These are phyloP conservation scores for Lodderomyces elongisporus DNA, from an alignment of 1,139 yeast genomes.

Conservation along the genomic window DNA sequence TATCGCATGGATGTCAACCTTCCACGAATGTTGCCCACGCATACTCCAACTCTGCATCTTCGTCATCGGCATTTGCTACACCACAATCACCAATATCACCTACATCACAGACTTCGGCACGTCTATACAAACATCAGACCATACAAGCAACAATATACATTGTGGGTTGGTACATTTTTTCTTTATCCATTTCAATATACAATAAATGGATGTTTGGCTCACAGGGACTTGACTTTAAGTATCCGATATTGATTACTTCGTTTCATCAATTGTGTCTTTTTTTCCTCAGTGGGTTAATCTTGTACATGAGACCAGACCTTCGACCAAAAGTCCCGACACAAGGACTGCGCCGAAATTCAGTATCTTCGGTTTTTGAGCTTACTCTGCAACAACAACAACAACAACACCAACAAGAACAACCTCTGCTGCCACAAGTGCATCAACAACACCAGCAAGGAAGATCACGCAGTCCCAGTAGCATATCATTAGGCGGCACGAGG, in stretches of 20 bases:
- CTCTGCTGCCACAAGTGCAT: too few species aligned
- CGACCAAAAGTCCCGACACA: slow-evolving; percentile 37
- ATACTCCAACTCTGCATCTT: too few species aligned
- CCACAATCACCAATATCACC: neutral
- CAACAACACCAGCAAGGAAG: too few species aligned
- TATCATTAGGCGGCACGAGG: neutral
- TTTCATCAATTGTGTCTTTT: slow-evolving; percentile 78
- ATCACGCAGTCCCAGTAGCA: too few species aligned
- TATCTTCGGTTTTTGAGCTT: neutral
- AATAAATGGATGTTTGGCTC: slow-evolving; percentile 95
- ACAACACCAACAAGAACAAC: too few species aligned
- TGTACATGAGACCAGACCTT: slow-evolving; percentile 44
- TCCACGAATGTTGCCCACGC: too few species aligned
- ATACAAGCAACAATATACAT: slow-evolving; percentile 23
- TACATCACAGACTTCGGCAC: neutral
- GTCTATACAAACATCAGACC: slow-evolving; percentile 1
- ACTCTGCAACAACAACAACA: too few species aligned
- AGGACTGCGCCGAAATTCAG: too few species aligned
- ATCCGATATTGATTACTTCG: slow-evolving; percentile 79
- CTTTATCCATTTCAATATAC: slow-evolving; percentile 77
- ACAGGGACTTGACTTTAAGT: slow-evolving; percentile 62
- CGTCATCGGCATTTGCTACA: too few species aligned
- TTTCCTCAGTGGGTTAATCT: slow-evolving; percentile 37
- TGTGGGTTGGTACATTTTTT: slow-evolving; percentile 51
- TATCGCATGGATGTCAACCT: too few species aligned